Evolutionary conservation across 306 rosid genomes (phyloP).

Genomic region (Fagus crenata): DNA sequence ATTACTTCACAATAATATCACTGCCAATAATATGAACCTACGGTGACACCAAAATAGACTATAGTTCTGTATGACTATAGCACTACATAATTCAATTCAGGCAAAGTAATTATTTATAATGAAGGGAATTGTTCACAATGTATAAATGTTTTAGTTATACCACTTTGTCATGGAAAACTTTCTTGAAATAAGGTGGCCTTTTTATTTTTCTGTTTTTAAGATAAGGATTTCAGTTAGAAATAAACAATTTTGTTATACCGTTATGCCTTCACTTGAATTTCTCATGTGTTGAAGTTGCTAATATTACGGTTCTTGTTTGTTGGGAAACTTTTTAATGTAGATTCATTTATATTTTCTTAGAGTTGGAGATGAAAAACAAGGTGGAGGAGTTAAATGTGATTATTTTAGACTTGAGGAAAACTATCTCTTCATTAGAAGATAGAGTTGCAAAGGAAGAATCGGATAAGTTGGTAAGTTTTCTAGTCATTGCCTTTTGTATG

Average conservation of each 20-base stretch:
- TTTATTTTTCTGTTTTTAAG: too few species aligned
- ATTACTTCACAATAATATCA: too few species aligned
- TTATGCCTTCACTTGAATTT: background rate
- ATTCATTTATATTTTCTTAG: constrained; percentile 47
- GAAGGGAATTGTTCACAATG: too few species aligned
- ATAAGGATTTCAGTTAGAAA: background rate
- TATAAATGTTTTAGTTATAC: too few species aligned
- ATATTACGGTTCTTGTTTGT: background rate
- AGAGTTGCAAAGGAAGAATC: constrained; percentile 62
- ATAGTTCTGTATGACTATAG: too few species aligned
- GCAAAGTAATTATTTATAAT: too few species aligned
- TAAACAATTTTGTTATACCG: background rate
- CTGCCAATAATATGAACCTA: too few species aligned
- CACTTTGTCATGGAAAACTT: too few species aligned
- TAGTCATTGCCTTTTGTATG: constrained; percentile 11
- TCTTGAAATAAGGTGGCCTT: too few species aligned
- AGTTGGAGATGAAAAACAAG: constrained; percentile 62
- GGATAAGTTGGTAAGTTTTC: constrained; percentile 62
- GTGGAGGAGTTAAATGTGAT: constrained; percentile 47
- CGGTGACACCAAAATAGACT: too few species aligned
- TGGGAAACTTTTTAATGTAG: constrained; percentile 15
- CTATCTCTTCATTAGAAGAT: constrained; percentile 53
- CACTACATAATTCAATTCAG: too few species aligned
- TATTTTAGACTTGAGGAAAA: constrained; percentile 47
- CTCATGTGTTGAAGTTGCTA: background rate